phyloP scores from a whole-genome alignment of 495 filamentous ascomycete species.

The Daldinia vernicosa region DNA sequence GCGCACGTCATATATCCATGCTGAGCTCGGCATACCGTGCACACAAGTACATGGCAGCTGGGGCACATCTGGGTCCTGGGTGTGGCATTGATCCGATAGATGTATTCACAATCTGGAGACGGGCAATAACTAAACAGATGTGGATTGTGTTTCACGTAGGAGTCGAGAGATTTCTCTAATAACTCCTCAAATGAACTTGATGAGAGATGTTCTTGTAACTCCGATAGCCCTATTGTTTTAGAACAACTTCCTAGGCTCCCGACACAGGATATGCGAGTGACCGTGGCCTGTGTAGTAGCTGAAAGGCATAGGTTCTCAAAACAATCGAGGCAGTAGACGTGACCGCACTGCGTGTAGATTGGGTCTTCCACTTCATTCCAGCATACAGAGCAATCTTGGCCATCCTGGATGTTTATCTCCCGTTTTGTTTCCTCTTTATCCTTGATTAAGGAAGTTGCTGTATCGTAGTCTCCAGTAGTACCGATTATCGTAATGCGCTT shows the following conservation, averaged over 20 bases:
- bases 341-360: conserved; percentile 50
- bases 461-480: conserved; percentile 32
- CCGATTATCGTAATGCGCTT: conserved; percentile 48
- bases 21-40: conserved; percentile 50
- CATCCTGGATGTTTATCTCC: background rate
- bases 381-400: conserved; percentile 52
- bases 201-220: conserved; percentile 51
- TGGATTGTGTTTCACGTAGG: conserved; percentile 50
- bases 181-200: conserved; percentile 51
- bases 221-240: conserved; percentile 40
- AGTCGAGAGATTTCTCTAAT: conserved; percentile 49
- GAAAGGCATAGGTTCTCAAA: conserved; percentile 51
- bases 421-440: background rate
- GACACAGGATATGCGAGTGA: conserved; percentile 44
- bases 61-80: conserved; percentile 48
- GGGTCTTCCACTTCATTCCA: conserved; percentile 52
- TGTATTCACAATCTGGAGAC: conserved; percentile 51
- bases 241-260: conserved; percentile 43
- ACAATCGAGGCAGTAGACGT: conserved; percentile 59
- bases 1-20: conserved; percentile 53
- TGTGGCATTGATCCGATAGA: conserved; percentile 48
- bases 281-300: conserved; percentile 16
- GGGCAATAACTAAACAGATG: conserved; percentile 51
- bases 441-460: conserved; percentile 24
- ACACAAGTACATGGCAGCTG: conserved; percentile 48